Conservation (phyloP, 2,329 filamentous ascomycete genomes). For the Clarireedia homoeocarpa region DNA sequence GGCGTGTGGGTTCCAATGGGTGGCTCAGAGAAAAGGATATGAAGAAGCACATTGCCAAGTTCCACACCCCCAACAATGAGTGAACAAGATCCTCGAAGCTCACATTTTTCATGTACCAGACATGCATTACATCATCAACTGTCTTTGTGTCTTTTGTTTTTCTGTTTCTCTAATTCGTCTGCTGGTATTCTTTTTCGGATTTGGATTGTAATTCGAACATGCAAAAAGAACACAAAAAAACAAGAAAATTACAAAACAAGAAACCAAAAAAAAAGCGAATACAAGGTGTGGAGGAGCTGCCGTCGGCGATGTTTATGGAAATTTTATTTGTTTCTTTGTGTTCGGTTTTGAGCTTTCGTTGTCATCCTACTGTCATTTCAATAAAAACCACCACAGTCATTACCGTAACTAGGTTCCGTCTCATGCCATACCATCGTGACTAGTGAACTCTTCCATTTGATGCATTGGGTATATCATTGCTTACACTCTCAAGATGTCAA, state of each 20-base stretch:
- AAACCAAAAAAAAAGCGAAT: background rate
- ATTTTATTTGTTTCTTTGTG: background rate
- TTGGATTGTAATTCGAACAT: background rate
- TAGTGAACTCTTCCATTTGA: too few species aligned
- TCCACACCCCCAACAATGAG: background rate
- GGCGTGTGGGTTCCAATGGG: conserved; percentile 15
- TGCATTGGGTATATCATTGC: background rate
- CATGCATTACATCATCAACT: background rate
- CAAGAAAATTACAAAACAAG: background rate
- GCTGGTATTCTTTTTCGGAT: too few species aligned
- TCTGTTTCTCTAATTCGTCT: background rate
- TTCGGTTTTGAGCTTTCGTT: background rate
- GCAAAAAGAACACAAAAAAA: background rate
- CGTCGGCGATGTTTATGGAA: background rate
- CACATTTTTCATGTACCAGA: too few species aligned
- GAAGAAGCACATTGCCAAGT: conserved; percentile 13
- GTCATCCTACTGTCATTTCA: background rate
- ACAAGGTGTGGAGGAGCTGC: background rate
- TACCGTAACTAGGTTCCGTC: background rate
- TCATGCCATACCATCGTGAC: background rate
- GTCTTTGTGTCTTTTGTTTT: too few species aligned
- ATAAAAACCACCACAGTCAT: background rate
- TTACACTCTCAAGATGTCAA: background rate
- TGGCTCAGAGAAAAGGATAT: conserved; percentile 14
- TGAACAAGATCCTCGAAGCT: background rate